Evolutionary conservation across 23 red algal species (phyloP), one percentile per base, ranked within the genome.

Genomic region (Gracilaria caudata): DNA sequence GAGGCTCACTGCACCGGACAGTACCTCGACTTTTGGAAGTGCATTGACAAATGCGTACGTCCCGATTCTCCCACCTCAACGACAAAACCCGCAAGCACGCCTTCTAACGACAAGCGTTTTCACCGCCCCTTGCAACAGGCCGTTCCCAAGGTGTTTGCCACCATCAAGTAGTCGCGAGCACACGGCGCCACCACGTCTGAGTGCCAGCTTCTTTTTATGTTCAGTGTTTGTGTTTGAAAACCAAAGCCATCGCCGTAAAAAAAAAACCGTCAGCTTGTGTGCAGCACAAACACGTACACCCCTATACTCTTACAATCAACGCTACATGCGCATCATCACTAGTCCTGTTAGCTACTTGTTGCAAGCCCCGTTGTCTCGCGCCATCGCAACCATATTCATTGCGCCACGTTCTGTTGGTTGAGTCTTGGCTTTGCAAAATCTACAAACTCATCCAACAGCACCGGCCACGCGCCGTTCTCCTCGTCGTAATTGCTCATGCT

Each of bases 1-100:
- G 96, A 98, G 55, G 96, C 96, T 23, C 96, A 98, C 81, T 98
- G 96, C 81, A 94, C 92, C 74, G 96, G 96, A 13, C 96, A 98
- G 76, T 98, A 95, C 65, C 84, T 98, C 43, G 96, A 98, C 75
- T 98, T 98, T 71, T 98, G 92, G 92, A 83, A 80, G 32, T 98
- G 96, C 79, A 90, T 98, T 5, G 96, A 98, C 73, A 70, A 88
- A 38, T 98, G 96, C 76, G 96, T 92, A 92, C 21, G 90, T 93
- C 49, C 9, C 5, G 20, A 24, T 68, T n/a, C n/a, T n/a, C n/a
- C n/a, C n/a, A n/a, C n/a, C n/a, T n/a, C n/a, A n/a, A n/a, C n/a
- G n/a, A n/a, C n/a, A n/a, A n/a, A n/a, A n/a, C n/a, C n/a, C n/a
- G n/a, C n/a, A n/a, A n/a, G n/a, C n/a, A n/a, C n/a, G n/a, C 19